phyloP scores from a whole-genome alignment of 208 protist species.

The Polymyxa betae region DNA sequence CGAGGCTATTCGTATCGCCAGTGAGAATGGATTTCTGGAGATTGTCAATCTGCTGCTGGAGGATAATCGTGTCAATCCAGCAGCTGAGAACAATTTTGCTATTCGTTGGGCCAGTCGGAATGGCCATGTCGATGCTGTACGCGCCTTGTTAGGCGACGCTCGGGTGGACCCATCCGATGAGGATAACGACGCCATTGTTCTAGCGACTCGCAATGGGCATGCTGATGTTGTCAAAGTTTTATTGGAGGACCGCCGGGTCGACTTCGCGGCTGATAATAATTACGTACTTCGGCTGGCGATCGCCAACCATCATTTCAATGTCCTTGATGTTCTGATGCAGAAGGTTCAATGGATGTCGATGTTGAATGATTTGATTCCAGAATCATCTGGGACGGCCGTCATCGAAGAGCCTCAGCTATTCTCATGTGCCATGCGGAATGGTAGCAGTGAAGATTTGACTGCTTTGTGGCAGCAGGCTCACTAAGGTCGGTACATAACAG shows the following conservation, averaged over 20 bases:
- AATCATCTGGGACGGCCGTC: too few species aligned
- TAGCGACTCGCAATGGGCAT: not conserved
- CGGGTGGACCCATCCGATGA: slow-evolving; percentile 26
- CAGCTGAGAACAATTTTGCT: not conserved
- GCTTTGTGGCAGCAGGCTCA: too few species aligned
- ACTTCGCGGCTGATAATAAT: not conserved
- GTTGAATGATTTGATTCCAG: too few species aligned
- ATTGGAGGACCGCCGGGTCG: not conserved
- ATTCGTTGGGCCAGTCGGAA: not conserved
- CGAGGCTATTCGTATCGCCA: slow-evolving; percentile 18
- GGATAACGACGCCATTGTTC: not conserved
- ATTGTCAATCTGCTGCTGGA: not conserved
- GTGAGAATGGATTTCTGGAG: not conserved
- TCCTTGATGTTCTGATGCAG: not conserved
- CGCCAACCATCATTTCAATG: not conserved
- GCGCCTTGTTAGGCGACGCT: not conserved
- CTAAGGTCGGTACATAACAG: too few species aligned
- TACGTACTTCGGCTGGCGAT: not conserved
- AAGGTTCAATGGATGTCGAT: too few species aligned
- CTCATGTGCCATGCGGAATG: too few species aligned
- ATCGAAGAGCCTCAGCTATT: too few species aligned
- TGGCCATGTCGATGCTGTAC: not conserved
- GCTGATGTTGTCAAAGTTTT: not conserved
- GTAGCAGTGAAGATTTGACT: too few species aligned
- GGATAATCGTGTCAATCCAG: not conserved